Conservation (phyloP, 495 filamentous ascomycete genomes). For the Penicillium maclennaniae region DNA sequence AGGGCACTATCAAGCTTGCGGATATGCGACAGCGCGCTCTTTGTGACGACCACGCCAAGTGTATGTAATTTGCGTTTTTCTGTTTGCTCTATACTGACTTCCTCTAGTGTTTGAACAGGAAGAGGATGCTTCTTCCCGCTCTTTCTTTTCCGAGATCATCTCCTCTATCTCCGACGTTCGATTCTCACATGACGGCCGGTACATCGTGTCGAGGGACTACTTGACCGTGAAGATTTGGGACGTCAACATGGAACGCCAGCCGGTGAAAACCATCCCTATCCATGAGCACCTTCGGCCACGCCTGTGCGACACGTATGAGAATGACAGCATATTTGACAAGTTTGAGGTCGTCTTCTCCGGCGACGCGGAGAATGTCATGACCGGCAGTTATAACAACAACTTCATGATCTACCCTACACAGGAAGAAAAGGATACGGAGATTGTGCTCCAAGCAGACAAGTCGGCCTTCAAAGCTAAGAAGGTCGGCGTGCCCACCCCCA, state of each 20-base stretch:
- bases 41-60: slow-evolving; percentile 91
- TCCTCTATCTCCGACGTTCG: slow-evolving; percentile 98
- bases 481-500: slow-evolving; percentile 94
- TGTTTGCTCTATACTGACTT: slow-evolving; percentile 4
- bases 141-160: slow-evolving; percentile 99
- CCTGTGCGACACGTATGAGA: slow-evolving; percentile 97
- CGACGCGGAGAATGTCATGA: slow-evolving; percentile 98
- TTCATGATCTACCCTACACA: slow-evolving; percentile 99
- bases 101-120: slow-evolving; percentile 92
- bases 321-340: slow-evolving; percentile 99
- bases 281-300: slow-evolving; percentile 94
- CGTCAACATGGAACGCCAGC: slow-evolving; percentile 96
- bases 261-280: slow-evolving; percentile 97
- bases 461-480: slow-evolving; percentile 99
- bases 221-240: slow-evolving; percentile 99
- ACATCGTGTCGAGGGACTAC: slow-evolving; percentile 97
- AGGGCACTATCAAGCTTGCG: slow-evolving; percentile 97
- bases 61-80: slow-evolving; percentile 50
- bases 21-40: slow-evolving; percentile 96
- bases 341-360: slow-evolving; percentile 99
- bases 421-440: slow-evolving; percentile 91
- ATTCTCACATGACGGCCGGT: slow-evolving; percentile 92
- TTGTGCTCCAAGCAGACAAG: slow-evolving; percentile 96
- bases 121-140: slow-evolving; percentile 96
- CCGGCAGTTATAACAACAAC: slow-evolving; percentile 99